phyloP scores from a whole-genome alignment of 345 rosid species.

The Eucalyptus rudis region DNA sequence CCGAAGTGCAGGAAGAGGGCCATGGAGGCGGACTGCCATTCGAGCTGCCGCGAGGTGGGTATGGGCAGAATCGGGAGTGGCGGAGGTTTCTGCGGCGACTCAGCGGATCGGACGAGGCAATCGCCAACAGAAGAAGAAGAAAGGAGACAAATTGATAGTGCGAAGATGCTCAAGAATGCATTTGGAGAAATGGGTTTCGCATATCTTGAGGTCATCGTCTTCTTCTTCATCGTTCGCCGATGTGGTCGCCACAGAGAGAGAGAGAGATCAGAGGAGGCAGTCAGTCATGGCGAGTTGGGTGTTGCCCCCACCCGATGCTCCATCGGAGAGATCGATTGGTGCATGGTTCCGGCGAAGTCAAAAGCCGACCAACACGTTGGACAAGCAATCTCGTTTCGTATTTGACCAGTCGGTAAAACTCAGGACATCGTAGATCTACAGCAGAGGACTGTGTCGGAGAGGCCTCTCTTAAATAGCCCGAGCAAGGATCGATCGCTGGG shows the following conservation, averaged over 20 bases:
- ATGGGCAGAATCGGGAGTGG: conserved; percentile 82
- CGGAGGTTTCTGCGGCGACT: conserved; percentile 18
- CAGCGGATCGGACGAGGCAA: neutral
- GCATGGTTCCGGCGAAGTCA: neutral
- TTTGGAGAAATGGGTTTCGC: neutral
- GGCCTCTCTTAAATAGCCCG: neutral
- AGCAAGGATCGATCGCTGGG: neutral
- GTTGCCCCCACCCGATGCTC: neutral
- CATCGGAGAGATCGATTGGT: neutral
- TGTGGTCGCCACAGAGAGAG: neutral
- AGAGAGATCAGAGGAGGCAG: neutral
- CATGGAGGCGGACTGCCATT: conserved; percentile 74
- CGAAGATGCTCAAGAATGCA: neutral
- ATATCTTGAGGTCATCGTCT: neutral
- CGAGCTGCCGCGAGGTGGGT: conserved; percentile 64
- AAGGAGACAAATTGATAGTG: neutral
- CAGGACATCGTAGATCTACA: neutral
- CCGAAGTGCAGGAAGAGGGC: conserved; percentile 86
- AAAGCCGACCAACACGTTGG: neutral
- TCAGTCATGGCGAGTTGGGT: neutral
- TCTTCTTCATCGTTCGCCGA: neutral
- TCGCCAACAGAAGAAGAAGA: neutral
- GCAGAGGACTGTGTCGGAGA: neutral
- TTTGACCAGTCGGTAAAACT: neutral
- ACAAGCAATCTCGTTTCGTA: neutral